Percentiles rank a stretch among this genome's conserved stretches.
Conservation (phyloP, 1,139 yeast genomes). For the Saccharomyces hybrid region DNA sequence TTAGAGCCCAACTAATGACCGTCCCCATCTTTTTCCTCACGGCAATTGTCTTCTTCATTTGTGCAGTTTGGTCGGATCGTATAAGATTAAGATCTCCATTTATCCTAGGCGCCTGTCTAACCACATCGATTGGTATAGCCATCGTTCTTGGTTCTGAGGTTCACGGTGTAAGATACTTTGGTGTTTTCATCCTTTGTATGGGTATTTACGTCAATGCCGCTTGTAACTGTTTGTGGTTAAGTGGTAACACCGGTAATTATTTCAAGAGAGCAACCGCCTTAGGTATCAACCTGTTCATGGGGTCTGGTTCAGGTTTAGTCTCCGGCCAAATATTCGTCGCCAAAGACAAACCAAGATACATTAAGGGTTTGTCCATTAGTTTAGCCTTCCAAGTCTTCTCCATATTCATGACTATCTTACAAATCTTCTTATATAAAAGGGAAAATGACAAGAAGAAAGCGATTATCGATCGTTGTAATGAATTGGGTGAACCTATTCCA, state of each 20-base stretch:
- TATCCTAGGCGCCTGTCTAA: constrained; percentile 32
- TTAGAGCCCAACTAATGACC: constrained; percentile 43
- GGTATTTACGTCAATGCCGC: constrained; percentile 40
- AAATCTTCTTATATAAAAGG: constrained; percentile 37
- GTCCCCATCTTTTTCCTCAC: constrained; percentile 44
- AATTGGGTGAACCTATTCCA: constrained; percentile 39
- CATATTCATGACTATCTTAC: constrained; percentile 40
- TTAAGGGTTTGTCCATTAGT: constrained; percentile 40
- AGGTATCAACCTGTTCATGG: constrained; percentile 40
- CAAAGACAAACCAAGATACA: constrained; percentile 31
- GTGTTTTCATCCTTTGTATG: constrained; percentile 39
- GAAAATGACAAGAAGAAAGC: constrained; percentile 39
- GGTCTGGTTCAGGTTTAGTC: constrained; percentile 42
- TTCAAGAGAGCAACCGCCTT: constrained; percentile 42
- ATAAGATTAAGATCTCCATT: constrained; percentile 33
- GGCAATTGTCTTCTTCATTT: constrained; percentile 35
- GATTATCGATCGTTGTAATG: constrained; percentile 25
- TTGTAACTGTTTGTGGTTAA: constrained; percentile 41
- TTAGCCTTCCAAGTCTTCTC: constrained; percentile 49
- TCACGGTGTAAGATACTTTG: constrained; percentile 41
- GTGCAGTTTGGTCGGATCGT: constrained; percentile 38
- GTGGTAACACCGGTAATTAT: constrained; percentile 40
- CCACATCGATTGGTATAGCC: constrained; percentile 38
- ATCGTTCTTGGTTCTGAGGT: constrained; percentile 33
- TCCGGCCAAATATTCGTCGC: constrained; percentile 39